phyloP scores from a whole-genome alignment of 2,329 filamentous ascomycete genomes.

The Phaeosphaeria sp. region DNA sequence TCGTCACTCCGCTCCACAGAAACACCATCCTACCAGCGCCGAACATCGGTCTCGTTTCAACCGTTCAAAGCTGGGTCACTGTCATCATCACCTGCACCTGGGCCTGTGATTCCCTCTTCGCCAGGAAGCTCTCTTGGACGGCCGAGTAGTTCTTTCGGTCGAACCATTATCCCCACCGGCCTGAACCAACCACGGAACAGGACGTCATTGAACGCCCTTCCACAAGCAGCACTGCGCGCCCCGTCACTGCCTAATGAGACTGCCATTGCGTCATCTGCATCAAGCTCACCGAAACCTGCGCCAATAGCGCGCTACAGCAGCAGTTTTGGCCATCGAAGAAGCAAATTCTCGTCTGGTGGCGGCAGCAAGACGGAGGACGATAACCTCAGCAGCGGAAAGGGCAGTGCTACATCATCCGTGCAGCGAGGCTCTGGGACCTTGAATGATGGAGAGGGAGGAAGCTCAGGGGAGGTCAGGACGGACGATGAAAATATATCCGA shows the following conservation, averaged over 20 bases:
- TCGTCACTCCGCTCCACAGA: slow-evolving; percentile 60
- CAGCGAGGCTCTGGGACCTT: slow-evolving; percentile 81
- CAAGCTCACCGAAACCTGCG: slow-evolving; percentile 79
- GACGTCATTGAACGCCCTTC: slow-evolving; percentile 75
- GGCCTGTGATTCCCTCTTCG: slow-evolving; percentile 59
- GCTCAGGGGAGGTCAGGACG: slow-evolving; percentile 70
- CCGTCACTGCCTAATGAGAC: slow-evolving; percentile 68
- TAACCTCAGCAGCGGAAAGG: slow-evolving; percentile 79
- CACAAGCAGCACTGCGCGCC: slow-evolving; percentile 74
- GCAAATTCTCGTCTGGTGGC: slow-evolving; percentile 77
- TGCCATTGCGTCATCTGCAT: slow-evolving; percentile 68
- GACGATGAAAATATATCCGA: slow-evolving; percentile 95
- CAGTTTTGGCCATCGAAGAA: slow-evolving; percentile 87
- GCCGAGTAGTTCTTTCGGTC: slow-evolving; percentile 30
- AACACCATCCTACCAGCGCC: slow-evolving; percentile 61
- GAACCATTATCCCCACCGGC: slow-evolving; percentile 30
- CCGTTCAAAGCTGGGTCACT: slow-evolving; percentile 96
- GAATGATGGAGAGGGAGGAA: slow-evolving; percentile 70
- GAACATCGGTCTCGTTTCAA: slow-evolving; percentile 87
- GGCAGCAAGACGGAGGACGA: slow-evolving; percentile 75
- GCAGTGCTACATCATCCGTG: slow-evolving; percentile 72
- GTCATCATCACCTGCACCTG: slow-evolving; percentile 79
- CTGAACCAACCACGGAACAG: slow-evolving; percentile 67
- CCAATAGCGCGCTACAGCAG: slow-evolving; percentile 88
- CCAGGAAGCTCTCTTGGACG: slow-evolving; percentile 58